Evolutionary conservation across 2,329 filamentous ascomycete species (phyloP).

Genomic region (Beauveria caledonica): DNA sequence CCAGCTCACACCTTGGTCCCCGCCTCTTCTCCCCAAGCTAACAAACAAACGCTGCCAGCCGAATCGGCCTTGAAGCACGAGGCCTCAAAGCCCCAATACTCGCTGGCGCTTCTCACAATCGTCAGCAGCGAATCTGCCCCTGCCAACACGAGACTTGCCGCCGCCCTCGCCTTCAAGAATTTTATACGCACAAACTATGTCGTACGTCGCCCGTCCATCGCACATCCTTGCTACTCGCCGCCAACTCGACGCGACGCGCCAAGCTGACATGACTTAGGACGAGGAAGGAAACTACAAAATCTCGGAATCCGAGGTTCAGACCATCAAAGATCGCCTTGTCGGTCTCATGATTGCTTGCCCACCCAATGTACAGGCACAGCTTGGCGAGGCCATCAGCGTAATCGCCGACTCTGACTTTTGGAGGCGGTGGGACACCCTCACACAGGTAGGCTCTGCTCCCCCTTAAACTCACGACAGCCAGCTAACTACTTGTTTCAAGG

Average conservation of each 20-base stretch:
- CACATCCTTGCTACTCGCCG: background rate
- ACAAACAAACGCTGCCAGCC: conserved; percentile 48
- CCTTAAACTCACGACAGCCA: background rate
- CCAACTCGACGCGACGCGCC: conserved; percentile 8
- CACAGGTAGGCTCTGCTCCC: conserved; percentile 48
- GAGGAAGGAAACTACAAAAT: conserved; percentile 93
- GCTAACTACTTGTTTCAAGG: conserved; percentile 34
- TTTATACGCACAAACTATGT: conserved; percentile 93
- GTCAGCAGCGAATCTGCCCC: conserved; percentile 68
- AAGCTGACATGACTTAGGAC: conserved; percentile 43
- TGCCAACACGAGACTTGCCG: conserved; percentile 72
- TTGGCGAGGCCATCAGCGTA: conserved; percentile 92
- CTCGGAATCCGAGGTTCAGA: conserved; percentile 68
- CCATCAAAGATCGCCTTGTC: conserved; percentile 92
- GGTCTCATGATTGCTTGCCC: conserved; percentile 94
- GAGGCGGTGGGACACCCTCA: conserved; percentile 91
- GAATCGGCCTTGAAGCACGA: conserved; percentile 72
- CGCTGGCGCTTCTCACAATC: conserved; percentile 80
- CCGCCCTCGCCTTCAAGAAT: conserved; percentile 96
- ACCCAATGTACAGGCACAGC: conserved; percentile 77
- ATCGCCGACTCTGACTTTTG: conserved; percentile 98
- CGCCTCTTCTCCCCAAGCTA: conserved; percentile 25
- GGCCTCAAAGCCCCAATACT: conserved; percentile 80
- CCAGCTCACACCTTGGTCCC: conserved; percentile 15
- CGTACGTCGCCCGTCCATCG: conserved; percentile 35